These are phyloP conservation scores for Catunica adiposa DNA, from an alignment of 2,329 filamentous ascomycete genomes.

Conservation along the genomic window DNA sequence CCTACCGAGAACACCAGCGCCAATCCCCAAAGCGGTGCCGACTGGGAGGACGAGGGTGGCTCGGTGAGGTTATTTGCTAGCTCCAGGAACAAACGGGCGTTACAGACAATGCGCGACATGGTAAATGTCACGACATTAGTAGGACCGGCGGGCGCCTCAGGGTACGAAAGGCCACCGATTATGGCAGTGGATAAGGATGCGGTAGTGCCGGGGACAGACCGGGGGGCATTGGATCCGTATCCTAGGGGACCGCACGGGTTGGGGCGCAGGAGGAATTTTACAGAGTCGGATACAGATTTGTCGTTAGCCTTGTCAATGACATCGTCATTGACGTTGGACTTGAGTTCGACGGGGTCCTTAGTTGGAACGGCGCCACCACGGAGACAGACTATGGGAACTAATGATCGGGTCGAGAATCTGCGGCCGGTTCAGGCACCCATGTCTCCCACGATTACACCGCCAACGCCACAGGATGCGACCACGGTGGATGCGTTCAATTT, in stretches of 20 bases:
- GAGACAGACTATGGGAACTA: not conserved
- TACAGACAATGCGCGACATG: slow-evolving; percentile 3
- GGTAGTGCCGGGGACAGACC: no score
- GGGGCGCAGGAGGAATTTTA: not conserved
- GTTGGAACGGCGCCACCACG: not conserved
- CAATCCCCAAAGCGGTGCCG: not conserved
- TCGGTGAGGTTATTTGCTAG: no score
- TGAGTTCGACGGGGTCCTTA: not conserved
- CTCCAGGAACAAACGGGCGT: not conserved
- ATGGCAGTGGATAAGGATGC: slow-evolving; percentile 1
- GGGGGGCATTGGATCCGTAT: no score
- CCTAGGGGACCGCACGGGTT: no score
- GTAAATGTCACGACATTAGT: slow-evolving; percentile 6
- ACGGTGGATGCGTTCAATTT: not conserved
- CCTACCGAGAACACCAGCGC: not conserved
- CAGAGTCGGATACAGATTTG: not conserved
- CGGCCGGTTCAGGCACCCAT: not conserved
- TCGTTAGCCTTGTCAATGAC: not conserved
- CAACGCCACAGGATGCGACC: slow-evolving; percentile 6
- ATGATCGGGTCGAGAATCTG: not conserved
- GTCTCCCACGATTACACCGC: slow-evolving; percentile 12
- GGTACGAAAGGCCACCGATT: slow-evolving; percentile 4
- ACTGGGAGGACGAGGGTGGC: no score
- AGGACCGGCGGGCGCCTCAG: not conserved
- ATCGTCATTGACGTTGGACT: not conserved